phyloP scores from a whole-genome alignment of 106 monocot species.

The Xerophyta viscosa region DNA sequence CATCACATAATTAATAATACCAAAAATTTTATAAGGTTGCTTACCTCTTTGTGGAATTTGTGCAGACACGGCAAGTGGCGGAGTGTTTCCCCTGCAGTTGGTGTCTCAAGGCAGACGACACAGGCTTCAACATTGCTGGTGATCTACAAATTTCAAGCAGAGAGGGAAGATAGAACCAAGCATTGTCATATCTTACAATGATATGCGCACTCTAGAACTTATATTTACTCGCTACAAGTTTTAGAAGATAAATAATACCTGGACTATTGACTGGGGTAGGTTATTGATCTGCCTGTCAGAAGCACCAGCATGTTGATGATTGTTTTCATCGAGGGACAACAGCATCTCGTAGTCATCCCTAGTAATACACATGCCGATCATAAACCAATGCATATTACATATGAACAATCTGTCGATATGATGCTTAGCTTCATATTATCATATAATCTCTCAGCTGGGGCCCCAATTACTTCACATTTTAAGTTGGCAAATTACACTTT shows the following conservation, averaged over 20 bases:
- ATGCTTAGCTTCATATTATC: no score
- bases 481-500: no score
- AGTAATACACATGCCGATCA: background rate
- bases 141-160: slow-evolving; percentile 24
- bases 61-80: slow-evolving; percentile 4
- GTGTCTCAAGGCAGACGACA: slow-evolving; percentile 4
- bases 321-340: slow-evolving; percentile 54
- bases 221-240: background rate
- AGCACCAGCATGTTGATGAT: slow-evolving; percentile 44
- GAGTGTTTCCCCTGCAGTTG: background rate
- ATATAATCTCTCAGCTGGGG: no score
- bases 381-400: no score
- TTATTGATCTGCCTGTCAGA: slow-evolving; percentile 63
- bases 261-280: slow-evolving; percentile 59
- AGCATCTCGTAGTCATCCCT: slow-evolving; percentile 70
- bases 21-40: background rate
- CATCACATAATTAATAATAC: no score
- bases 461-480: no score
- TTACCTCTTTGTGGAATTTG: slow-evolving; percentile 10
- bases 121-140: slow-evolving; percentile 1
- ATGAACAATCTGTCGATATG: no score
- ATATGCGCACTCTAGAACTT: background rate
- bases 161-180: background rate
- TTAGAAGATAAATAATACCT: slow-evolving; percentile 33
- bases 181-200: background rate